Percentiles rank a stretch among this genome's conserved stretches.
phyloP scores from a whole-genome alignment of 1,139 yeast species.

The Kodamaea suecica region DNA sequence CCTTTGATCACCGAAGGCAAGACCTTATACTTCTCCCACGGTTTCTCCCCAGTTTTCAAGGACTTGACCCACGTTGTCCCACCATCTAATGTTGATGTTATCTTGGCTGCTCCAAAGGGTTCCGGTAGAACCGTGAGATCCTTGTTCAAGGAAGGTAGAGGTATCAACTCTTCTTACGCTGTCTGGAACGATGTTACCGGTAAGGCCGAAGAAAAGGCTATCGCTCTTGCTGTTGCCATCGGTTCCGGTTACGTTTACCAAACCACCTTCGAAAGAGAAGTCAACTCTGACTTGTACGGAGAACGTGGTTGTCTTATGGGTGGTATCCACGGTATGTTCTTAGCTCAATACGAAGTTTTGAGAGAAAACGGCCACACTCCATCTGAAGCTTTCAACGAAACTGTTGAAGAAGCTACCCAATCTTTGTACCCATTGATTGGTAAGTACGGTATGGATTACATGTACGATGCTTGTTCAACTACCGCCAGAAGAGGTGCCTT shows the following conservation, averaged over 20 bases:
- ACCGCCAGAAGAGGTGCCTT: slow-evolving; percentile 99
- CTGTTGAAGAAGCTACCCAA: slow-evolving; percentile 99
- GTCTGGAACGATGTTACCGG: slow-evolving; percentile 99
- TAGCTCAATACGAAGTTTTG: slow-evolving; percentile 98
- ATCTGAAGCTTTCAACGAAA: slow-evolving; percentile 99
- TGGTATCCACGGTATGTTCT: slow-evolving; percentile 99
- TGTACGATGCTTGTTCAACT: slow-evolving; percentile 99
- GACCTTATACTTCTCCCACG: slow-evolving; percentile 98
- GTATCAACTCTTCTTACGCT: slow-evolving; percentile 98
- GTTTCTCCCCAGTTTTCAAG: slow-evolving; percentile 99
- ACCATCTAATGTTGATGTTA: slow-evolving; percentile 92
- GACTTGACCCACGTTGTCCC: slow-evolving; percentile 94
- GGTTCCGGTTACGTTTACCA: slow-evolving; percentile 99
- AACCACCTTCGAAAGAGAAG: slow-evolving; percentile 99
- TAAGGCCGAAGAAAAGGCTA: slow-evolving; percentile 98
- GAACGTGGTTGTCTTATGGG: slow-evolving; percentile 99
- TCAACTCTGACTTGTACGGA: slow-evolving; percentile 98
- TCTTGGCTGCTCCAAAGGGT: slow-evolving; percentile 99
- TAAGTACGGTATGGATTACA: slow-evolving; percentile 99
- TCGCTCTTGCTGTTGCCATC: slow-evolving; percentile 97
- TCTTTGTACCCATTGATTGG: slow-evolving; percentile 98
- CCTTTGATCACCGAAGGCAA: slow-evolving; percentile 95
- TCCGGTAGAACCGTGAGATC: slow-evolving; percentile 99
- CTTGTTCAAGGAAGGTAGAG: slow-evolving; percentile 99
- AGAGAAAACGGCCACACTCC: slow-evolving; percentile 99